Evolutionary conservation across 164 flowering plant genomes (phyloP), one percentile per base, ranked within the genome.

Genomic region (Magnolia changhungtana): DNA sequence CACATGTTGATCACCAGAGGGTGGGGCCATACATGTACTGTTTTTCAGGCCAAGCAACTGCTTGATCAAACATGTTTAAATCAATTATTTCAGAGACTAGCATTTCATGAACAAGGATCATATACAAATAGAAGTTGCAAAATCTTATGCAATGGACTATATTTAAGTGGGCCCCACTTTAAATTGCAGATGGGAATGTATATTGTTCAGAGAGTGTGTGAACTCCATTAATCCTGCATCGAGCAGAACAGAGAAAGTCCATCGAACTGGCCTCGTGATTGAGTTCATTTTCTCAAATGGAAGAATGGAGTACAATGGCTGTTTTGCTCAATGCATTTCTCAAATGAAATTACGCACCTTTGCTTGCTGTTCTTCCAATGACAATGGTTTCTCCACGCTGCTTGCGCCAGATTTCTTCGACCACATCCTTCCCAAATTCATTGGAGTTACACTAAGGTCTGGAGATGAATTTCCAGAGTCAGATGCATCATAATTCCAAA

Each of bases 311-410:
- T 10, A 2, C 55, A 63, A 71, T 10, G 11, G 11, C 20, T 27
- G 49, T 67, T 55, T 2, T 7, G 61, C 16, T 19, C 0, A 4
- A 59, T 24, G 10, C 11, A 31, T 2, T 4, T 51, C 29, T 11
- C 14, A 6, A 63, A 50, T 27, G 51, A 45, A 18, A 1, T 31
- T 18, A 76, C 7, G 18, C 81, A 86, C 88, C 87, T 84, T 86
- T 37, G 72, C 77, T 70, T 82, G 75, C 69, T 83, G 89, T 71
- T 86, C 86, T 70, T 79, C 78, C n/a, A 74, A 45, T n/a, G 85
- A 80, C 74, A 78, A 75, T 72, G 75, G 1, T 50, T 76, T 82
- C 74, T 84, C 84, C 19, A 37, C 67, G 23, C 5, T 64, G 67
- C 73, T 76, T 61, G 67, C 64, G 70, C 55, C 74, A 24, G 58